These are phyloP conservation scores for Flammula alnicola DNA, from an alignment of 1,284 basidiomycete genomes.

Conservation along the genomic window DNA sequence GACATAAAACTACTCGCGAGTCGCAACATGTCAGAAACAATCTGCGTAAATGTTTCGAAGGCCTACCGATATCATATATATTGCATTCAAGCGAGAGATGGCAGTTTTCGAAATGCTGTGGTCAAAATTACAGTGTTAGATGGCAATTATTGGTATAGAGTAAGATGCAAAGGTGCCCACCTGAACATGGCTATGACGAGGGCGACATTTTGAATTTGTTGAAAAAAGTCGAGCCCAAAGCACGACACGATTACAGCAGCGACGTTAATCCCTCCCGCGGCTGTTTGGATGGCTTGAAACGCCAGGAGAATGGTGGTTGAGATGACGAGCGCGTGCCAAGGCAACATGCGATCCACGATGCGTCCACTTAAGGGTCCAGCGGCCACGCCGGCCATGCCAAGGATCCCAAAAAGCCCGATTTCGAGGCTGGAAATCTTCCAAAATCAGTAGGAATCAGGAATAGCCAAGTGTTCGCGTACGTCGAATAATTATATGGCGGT, in stretches of 20 bases:
- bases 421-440: conserved; percentile 51
- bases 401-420: conserved; percentile 75
- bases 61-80: conserved; percentile 60
- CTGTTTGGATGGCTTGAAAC: conserved; percentile 58
- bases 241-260: conserved; percentile 54
- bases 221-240: conserved; percentile 46
- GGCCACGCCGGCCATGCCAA: conserved; percentile 70
- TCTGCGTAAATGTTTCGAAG: neutral
- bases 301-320: conserved; percentile 45
- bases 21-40: neutral
- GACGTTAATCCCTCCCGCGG: conserved; percentile 62
- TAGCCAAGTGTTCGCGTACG: conserved; percentile 41
- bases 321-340: conserved; percentile 66
- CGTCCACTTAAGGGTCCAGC: conserved; percentile 63
- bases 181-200: conserved; percentile 43
- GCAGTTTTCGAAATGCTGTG: conserved; percentile 56
- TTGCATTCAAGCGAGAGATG: conserved; percentile 64
- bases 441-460: neutral
- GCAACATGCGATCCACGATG: conserved; percentile 45
- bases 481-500: conserved; percentile 66
- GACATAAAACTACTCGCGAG: conserved; percentile 50
- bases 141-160: neutral
- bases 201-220: conserved; percentile 47
- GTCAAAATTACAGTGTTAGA: neutral
- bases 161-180: conserved; percentile 33